phyloP scores from a whole-genome alignment of 2,329 filamentous ascomycete genomes.

The Grosmannia clavigera region DNA sequence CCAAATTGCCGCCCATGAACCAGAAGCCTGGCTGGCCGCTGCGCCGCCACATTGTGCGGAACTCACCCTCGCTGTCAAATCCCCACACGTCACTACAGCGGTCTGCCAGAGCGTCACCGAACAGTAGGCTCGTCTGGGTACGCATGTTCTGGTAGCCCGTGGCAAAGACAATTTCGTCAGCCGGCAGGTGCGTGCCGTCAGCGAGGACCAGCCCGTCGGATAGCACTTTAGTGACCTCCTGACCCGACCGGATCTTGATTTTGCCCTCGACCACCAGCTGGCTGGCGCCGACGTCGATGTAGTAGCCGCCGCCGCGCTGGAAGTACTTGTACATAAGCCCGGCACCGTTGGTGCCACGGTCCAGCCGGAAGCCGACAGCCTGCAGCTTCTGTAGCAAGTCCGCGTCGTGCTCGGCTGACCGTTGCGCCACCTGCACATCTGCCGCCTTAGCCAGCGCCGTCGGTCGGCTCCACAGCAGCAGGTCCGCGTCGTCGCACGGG shows the following conservation, averaged over 20 bases:
- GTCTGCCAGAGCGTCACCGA: constrained; percentile 50
- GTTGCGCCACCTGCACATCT: constrained; percentile 29
- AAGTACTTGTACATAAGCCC: constrained; percentile 48
- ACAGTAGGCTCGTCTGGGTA: constrained; percentile 43
- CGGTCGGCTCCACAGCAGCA: constrained; percentile 36
- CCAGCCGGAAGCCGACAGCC: constrained; percentile 44
- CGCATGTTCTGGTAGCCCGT: constrained; percentile 55
- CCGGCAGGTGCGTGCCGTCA: constrained; percentile 36
- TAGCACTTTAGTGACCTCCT: constrained; percentile 34
- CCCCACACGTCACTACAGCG: constrained; percentile 49
- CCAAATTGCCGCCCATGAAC: constrained; percentile 53
- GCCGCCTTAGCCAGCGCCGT: constrained; percentile 37
- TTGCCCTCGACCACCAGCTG: constrained; percentile 42
- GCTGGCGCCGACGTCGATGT: constrained; percentile 43
- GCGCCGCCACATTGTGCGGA: constrained; percentile 43
- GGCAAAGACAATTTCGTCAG: constrained; percentile 44
- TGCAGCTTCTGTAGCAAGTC: constrained; percentile 33
- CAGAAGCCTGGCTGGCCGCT: constrained; percentile 53
- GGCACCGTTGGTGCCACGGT: constrained; percentile 39
- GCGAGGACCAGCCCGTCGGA: constrained; percentile 27
- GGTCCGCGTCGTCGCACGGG: constrained; percentile 44
- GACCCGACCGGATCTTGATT: constrained; percentile 40
- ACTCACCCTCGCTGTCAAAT: constrained; percentile 42
- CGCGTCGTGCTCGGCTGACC: constrained; percentile 23
- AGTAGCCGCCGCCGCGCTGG: constrained; percentile 48